Evolutionary conservation across 768 basidiomycete genomes (phyloP).

Genomic region (Amanita pseudoporphyria): DNA sequence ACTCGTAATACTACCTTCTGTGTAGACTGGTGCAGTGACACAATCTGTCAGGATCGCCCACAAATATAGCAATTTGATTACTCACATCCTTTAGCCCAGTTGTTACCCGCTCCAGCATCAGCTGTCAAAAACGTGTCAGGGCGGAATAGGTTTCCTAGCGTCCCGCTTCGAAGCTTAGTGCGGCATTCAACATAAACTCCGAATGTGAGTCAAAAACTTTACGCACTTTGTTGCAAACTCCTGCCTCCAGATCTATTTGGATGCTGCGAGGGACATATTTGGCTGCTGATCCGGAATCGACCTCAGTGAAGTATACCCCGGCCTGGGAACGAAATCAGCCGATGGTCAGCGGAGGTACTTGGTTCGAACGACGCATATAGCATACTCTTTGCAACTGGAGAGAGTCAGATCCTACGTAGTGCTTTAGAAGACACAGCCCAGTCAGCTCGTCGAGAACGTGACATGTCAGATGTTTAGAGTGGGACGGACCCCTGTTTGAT

Average conservation of each 20-base stretch:
- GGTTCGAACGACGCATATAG: background rate
- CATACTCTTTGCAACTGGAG: slow-evolving; percentile 66
- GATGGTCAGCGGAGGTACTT: background rate
- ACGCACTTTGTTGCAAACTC: slow-evolving; percentile 71
- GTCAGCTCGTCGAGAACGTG: slow-evolving; percentile 7
- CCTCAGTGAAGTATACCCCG: slow-evolving; percentile 75
- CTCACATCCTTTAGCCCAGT: slow-evolving; percentile 94
- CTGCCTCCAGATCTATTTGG: slow-evolving; percentile 84
- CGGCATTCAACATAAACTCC: slow-evolving; percentile 1
- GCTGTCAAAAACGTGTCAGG: slow-evolving; percentile 79
- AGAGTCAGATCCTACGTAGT: slow-evolving; percentile 65
- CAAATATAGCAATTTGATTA: slow-evolving; percentile 9
- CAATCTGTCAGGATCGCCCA: slow-evolving; percentile 3
- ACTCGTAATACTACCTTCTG: slow-evolving; percentile 51
- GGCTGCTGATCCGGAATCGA: slow-evolving; percentile 36
- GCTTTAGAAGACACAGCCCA: slow-evolving; percentile 24
- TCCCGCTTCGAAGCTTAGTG: slow-evolving; percentile 52
- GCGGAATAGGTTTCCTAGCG: slow-evolving; percentile 67
- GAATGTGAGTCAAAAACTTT: background rate
- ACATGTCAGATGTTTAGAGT: slow-evolving; percentile 5
- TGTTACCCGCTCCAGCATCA: slow-evolving; percentile 70
- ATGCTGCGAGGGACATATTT: slow-evolving; percentile 89
- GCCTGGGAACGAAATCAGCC: slow-evolving; percentile 32
- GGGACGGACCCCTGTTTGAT: slow-evolving; percentile 51
- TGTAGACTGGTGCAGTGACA: slow-evolving; percentile 51